phyloP scores from a whole-genome alignment of 116 monocot species.

The Thalassia testudinum region DNA sequence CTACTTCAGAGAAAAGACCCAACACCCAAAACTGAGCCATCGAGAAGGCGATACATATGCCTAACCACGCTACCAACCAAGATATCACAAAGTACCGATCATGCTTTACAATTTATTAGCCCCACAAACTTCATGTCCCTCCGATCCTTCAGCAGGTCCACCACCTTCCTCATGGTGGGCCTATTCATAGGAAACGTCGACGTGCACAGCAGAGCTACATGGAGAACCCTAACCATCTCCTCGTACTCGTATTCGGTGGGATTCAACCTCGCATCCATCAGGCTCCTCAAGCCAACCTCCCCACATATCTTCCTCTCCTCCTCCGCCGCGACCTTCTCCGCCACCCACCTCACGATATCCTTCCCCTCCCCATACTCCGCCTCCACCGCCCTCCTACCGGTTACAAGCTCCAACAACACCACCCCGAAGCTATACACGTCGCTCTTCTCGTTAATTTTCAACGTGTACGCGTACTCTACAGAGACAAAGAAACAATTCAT shows the following conservation, averaged over 20 bases:
- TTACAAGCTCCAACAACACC: constrained; percentile 80
- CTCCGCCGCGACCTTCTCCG: constrained; percentile 8
- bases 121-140: not conserved
- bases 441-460: constrained; percentile 87
- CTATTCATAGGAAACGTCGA: constrained; percentile 34
- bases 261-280: constrained; percentile 20
- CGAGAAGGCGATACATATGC: too few species aligned
- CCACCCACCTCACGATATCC: constrained; percentile 42
- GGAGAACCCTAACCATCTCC: constrained; percentile 25
- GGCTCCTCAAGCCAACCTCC: not conserved
- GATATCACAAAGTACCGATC: too few species aligned
- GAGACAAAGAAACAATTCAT: not conserved
- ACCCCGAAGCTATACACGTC: constrained; percentile 93
- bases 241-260: constrained; percentile 16
- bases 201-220: constrained; percentile 37
- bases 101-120: too few species aligned
- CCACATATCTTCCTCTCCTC: not conserved
- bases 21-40: too few species aligned
- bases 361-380: constrained; percentile 23
- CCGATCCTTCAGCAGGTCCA: constrained; percentile 25
- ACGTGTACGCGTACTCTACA: constrained; percentile 60
- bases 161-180: constrained; percentile 42
- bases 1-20: too few species aligned
- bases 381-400: constrained; percentile 65
- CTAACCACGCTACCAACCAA: too few species aligned